Evolutionary conservation across 2,329 filamentous ascomycete species (phyloP).

Genomic region (Colletotrichum lini): DNA sequence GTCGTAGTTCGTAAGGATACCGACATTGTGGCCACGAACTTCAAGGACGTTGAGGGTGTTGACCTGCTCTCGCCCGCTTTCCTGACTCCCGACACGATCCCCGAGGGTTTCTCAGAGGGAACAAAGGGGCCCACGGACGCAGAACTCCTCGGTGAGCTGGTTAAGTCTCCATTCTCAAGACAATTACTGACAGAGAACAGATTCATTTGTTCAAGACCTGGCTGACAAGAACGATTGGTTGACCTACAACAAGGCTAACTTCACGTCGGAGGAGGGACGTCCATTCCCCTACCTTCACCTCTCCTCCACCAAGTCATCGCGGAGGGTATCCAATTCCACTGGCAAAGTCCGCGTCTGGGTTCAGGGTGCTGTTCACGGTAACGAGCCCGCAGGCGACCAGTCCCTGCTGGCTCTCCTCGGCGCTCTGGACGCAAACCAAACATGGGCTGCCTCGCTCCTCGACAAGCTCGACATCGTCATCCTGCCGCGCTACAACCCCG

Average conservation of each 20-base stretch:
- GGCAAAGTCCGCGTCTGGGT: constrained; percentile 51
- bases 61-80: constrained; percentile 49
- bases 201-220: constrained; percentile 45
- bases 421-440: constrained; percentile 48
- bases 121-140: constrained; percentile 49
- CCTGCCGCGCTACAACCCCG: constrained; percentile 52
- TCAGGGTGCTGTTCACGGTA: constrained; percentile 51
- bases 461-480: constrained; percentile 50
- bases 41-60: constrained; percentile 39
- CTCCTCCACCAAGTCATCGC: constrained; percentile 25
- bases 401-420: constrained; percentile 50
- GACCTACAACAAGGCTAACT: constrained; percentile 45
- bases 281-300: constrained; percentile 45
- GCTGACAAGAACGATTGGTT: constrained; percentile 46
- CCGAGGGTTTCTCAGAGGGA: constrained; percentile 47
- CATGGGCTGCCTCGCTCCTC: constrained; percentile 49
- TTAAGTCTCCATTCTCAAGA: too few species aligned
- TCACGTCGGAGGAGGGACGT: constrained; percentile 46
- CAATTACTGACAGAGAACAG: constrained; percentile 14
- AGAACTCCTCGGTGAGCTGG: constrained; percentile 30
- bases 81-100: constrained; percentile 43
- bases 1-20: constrained; percentile 38
- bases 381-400: constrained; percentile 52
- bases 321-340: constrained; percentile 35
- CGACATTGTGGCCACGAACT: constrained; percentile 35